These are phyloP conservation scores for Clonostachys solani DNA, from an alignment of 2,329 filamentous ascomycete genomes.

Conservation along the genomic window DNA sequence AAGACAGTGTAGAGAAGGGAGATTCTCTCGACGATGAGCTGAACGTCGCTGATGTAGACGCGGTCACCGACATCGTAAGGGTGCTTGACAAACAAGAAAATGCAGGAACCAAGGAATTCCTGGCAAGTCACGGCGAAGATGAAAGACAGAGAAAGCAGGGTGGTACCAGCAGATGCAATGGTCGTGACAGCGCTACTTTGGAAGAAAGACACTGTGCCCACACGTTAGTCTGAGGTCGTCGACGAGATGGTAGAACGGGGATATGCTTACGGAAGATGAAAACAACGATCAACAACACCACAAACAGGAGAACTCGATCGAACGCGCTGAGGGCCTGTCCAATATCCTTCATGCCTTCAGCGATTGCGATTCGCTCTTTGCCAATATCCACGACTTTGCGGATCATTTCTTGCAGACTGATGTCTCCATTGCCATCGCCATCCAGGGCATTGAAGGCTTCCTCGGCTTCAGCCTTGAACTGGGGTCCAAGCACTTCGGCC, in stretches of 20 bases:
- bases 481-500: slow-evolving; percentile 76
- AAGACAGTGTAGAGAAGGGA: slow-evolving; percentile 93
- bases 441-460: slow-evolving; percentile 82
- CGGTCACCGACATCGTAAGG: slow-evolving; percentile 95
- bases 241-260: not conserved
- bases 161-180: slow-evolving; percentile 84
- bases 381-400: slow-evolving; percentile 80
- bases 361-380: slow-evolving; percentile 82
- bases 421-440: slow-evolving; percentile 85
- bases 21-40: slow-evolving; percentile 86
- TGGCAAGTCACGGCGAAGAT: slow-evolving; percentile 89
- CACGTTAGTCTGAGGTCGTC: slow-evolving; percentile 1
- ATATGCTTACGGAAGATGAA: slow-evolving; percentile 69
- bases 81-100: slow-evolving; percentile 98
- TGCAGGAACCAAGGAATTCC: slow-evolving; percentile 96
- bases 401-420: slow-evolving; percentile 93
- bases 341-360: slow-evolving; percentile 94
- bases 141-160: slow-evolving; percentile 92
- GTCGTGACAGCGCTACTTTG: slow-evolving; percentile 82
- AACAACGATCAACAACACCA: slow-evolving; percentile 76
- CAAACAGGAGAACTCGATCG: slow-evolving; percentile 77
- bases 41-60: slow-evolving; percentile 69
- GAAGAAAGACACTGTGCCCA: slow-evolving; percentile 69
- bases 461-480: slow-evolving; percentile 72
- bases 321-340: slow-evolving; percentile 90